These are phyloP conservation scores for Podospora pseudocomata DNA, from an alignment of 495 filamentous ascomycete species.

Conservation along the genomic window DNA sequence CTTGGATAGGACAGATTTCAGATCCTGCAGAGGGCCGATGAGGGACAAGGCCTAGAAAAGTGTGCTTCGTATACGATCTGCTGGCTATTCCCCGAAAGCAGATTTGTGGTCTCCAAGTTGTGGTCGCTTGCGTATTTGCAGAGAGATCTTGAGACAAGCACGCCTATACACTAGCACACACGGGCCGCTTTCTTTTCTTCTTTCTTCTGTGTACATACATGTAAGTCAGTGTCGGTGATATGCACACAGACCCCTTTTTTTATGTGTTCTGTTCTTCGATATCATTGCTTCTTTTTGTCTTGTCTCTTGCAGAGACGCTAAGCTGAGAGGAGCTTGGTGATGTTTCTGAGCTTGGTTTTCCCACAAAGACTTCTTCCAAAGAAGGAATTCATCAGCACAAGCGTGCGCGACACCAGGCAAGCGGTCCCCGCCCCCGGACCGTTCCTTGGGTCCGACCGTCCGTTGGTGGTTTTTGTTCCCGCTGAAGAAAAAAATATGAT, in stretches of 20 bases:
- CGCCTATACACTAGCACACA: background rate
- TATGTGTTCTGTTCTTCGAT: background rate
- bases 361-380: background rate
- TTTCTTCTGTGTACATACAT: background rate
- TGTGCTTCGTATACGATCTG: background rate
- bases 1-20: background rate
- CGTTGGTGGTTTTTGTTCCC: background rate
- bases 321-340: background rate
- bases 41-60: background rate
- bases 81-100: background rate
- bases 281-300: background rate
- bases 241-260: background rate
- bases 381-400: background rate
- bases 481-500: background rate
- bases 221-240: background rate
- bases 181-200: conserved; percentile 1
- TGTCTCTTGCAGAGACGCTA: background rate
- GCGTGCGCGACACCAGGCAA: background rate
- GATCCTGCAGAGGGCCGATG: background rate
- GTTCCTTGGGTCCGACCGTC: background rate
- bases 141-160: background rate
- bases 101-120: background rate
- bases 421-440: background rate
- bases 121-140: background rate
- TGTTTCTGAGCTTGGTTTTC: no score